Base-by-base conservation (phyloP, 345 rosid species). In the Eucalyptus guilfoylei region DNA sequence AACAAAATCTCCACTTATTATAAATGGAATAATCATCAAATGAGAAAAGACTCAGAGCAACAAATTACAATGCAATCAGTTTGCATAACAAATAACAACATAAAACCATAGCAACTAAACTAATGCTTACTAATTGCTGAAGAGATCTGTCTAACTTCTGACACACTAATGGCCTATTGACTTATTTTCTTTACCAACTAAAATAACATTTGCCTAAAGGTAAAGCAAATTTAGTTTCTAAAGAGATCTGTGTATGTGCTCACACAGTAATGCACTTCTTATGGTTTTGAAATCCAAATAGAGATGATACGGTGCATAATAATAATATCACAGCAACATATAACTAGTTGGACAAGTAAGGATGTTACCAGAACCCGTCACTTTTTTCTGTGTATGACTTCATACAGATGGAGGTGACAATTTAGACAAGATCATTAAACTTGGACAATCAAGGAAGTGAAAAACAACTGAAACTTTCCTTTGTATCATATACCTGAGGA, bases 401-500 rank as follows among this genome's bases (percentile, higher is more conserved):
- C 45, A 34, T 34, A 37, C 8, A 11, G 83, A 76, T 76, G 14
- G 15, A 76, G 45, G 8, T 10, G 28, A 76, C 47, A 6, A 76
- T 11, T 19, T 6, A 76, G 45, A 76, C 47, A 40, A 40, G 83
- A 40, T 76, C 83, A 76, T 17, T 23, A 24, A 44, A 76, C 48
- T 47, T 85, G 42, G 37, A 44, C 62, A 48, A 86, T 76, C 47
- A 21, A 42, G 49, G 17, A 86, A 8, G 85, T 19, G 40, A 86
- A 87, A 11, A 88, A 64, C 49, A 80, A 64, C 76, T 60, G 62
- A 83, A 86, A 32, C 87, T 26, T 86, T 14, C 32, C 55, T 58
- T 52, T 64, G 76, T 87, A 86, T 87, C 88, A 87, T 93, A 89
- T 85, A 98, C 99, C 99, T 97, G 99, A 88, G 96, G 92, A 94